Conservation (phyloP, 106 monocot genomes). For the Allium cepa region DNA sequence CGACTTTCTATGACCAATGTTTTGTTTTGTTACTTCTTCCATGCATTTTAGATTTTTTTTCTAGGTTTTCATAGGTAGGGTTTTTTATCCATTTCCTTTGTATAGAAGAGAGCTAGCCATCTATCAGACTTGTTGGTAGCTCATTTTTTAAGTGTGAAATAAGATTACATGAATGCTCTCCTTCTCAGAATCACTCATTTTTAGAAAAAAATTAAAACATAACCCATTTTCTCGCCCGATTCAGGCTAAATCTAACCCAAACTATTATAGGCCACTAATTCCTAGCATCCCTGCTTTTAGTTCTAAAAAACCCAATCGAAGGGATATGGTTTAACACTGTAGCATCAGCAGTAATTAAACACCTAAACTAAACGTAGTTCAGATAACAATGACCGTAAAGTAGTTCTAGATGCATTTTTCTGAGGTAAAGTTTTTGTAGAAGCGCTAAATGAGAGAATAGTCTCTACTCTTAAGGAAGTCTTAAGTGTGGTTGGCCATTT, state of each 20-base stretch:
- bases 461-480: slow-evolving; percentile 67
- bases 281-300: not conserved
- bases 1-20: no score
- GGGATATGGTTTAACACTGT: not conserved
- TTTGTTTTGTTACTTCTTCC: no score
- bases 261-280: not conserved
- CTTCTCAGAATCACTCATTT: no score
- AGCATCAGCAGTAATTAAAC: not conserved
- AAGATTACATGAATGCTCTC: no score
- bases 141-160: no score
- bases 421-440: slow-evolving; percentile 93
- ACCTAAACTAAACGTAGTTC: not conserved
- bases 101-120: no score
- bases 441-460: slow-evolving; percentile 80
- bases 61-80: no score
- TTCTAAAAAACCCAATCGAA: not conserved
- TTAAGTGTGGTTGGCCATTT: slow-evolving; percentile 81
- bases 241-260: not conserved
- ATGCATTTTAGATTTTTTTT: no score
- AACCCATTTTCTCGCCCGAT: not conserved
- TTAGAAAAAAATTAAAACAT: no score
- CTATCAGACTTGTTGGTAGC: no score
- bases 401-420: slow-evolving; percentile 90
- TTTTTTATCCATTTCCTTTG: no score
- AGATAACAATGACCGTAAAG: slow-evolving; percentile 69